Evolutionary conservation across 2,329 filamentous ascomycete species (phyloP).

Genomic region (Gyromitra esculenta): DNA sequence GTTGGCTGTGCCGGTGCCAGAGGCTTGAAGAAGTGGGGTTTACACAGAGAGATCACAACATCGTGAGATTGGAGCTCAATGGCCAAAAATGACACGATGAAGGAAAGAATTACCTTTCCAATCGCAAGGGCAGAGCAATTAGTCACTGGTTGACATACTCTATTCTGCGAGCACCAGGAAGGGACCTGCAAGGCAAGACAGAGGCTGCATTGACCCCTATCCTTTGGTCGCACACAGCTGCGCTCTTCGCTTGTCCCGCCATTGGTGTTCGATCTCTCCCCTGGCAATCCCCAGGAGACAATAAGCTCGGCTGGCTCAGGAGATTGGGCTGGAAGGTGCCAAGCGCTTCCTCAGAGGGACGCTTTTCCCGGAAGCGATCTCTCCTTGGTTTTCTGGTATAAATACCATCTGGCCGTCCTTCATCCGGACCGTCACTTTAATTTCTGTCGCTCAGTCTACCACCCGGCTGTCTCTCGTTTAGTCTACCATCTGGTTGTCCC

Average conservation of each 20-base stretch:
- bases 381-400: constrained; percentile 5
- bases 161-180: neutral
- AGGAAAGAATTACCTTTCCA: neutral
- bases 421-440: neutral
- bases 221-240: neutral
- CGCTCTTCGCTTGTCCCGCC: neutral
- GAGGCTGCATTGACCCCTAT: neutral
- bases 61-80: neutral
- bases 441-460: neutral
- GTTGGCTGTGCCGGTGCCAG: too few species aligned
- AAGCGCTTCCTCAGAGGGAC: neutral
- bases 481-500: constrained; percentile 6
- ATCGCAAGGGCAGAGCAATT: neutral
- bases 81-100: neutral
- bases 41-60: neutral
- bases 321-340: neutral
- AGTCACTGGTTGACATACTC: neutral
- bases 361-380: neutral
- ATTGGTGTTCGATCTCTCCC: constrained; percentile 1
- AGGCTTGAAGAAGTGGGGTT: neutral
- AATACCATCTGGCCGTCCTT: constrained; percentile 13
- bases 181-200: neutral
- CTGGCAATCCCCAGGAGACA: neutral
- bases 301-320: neutral
- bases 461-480: neutral